Base-by-base conservation (phyloP, 1,284 basidiomycete species). In the Papiliotrema laurentii region DNA sequence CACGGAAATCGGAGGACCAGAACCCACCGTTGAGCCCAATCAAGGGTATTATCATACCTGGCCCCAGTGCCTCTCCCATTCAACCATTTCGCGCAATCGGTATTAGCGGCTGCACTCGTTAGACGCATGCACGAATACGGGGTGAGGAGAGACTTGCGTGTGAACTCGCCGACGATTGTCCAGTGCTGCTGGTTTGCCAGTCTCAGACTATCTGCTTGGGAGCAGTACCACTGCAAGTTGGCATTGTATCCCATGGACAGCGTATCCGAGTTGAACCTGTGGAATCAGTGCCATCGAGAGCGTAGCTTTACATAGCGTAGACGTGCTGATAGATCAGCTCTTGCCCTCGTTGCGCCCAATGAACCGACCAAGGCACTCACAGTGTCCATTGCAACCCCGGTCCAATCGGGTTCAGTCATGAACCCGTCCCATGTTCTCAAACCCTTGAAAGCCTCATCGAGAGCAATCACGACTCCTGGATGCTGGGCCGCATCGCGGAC, bases 91-190 rank as follows among this genome's bases (percentile, higher is more conserved):
- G 69, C 69, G 45, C 69, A 69, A 44, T 67, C 66, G 26, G 61
- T 61, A 43, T 60, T 56, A 16, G 65, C 61, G 6, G 61, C 64
- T 66, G 28, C 11, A 7, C n/a, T n/a, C 9, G 14, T 21, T 2
- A 31, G 36, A 14, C 19, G 4, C 27, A 22, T 2, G 5, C 11
- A 13, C 9, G 16, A 16, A 11, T 5, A n/a, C 18, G 4, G 13
- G 40, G 21, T 30, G 41, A 42, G 38, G 34, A 27, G 89, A 86
- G 79, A 76, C 10, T 86, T 85, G 46, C 86, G 80, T 0, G 86
- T 81, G 81, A 86, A 91, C 73, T 92, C 89, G 43, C 89, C 89
- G 24, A 89, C 86, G 39, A 91, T 77, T n/a, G 81, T 77, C 86
- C 86, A 88, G 19, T 89, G 78, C n/a, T 61, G 49, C 22, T 56